Conservation (phyloP, 139 green algal species). For the Asterochloris sp. region DNA sequence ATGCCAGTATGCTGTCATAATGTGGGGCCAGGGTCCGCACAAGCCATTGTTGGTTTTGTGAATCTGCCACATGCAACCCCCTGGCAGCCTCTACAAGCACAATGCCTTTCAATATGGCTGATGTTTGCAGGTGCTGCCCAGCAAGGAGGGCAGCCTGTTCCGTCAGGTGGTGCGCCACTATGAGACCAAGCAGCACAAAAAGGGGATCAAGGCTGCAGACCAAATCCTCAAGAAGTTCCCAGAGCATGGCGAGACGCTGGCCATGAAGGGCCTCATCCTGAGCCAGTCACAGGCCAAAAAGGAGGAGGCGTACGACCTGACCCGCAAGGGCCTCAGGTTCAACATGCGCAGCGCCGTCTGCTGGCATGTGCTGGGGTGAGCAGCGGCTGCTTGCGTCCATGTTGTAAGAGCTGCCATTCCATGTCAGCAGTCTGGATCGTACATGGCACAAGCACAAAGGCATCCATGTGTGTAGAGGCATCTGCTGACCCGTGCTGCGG, state of each 20-base stretch:
- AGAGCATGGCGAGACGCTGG: conserved; percentile 95
- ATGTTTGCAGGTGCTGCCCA: conserved; percentile 44
- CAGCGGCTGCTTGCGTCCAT: neutral
- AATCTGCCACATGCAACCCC: too few species aligned
- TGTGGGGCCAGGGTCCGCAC: neutral
- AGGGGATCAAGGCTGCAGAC: conserved; percentile 93
- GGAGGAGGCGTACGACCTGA: conserved; percentile 94
- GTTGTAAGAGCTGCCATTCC: neutral
- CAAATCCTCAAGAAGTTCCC: conserved; percentile 95
- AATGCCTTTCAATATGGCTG: neutral
- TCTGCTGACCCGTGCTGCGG: too few species aligned
- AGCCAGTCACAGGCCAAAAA: conserved; percentile 68
- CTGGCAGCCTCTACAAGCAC: neutral
- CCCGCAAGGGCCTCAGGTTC: conserved; percentile 77
- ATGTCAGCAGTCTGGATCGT: neutral
- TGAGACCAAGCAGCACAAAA: conserved; percentile 98
- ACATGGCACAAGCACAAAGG: too few species aligned
- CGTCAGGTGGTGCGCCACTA: conserved; percentile 86
- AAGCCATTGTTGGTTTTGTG: too few species aligned
- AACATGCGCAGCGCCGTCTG: conserved; percentile 93
- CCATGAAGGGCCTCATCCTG: conserved; percentile 95
- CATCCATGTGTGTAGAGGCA: too few species aligned
- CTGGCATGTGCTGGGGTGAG: conserved; percentile 98
- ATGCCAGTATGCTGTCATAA: neutral
- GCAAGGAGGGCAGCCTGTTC: conserved; percentile 78